Conservation (phyloP, 495 filamentous ascomycete species). For the Paragyromitra xinjiangensis region DNA sequence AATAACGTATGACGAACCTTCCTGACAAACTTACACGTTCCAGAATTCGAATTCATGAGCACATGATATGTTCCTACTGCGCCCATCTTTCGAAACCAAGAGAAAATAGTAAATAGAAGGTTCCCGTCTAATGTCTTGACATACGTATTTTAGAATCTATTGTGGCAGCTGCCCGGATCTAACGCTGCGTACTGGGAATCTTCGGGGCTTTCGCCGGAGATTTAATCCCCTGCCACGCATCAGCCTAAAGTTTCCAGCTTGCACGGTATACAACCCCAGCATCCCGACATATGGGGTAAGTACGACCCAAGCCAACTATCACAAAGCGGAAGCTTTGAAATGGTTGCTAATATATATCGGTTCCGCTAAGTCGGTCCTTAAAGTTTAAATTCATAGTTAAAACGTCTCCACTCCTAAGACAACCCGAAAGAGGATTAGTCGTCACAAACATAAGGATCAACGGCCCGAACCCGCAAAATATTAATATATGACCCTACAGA, state of each 20-base stretch:
- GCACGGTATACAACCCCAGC: conserved; percentile 4
- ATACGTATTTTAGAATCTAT: neutral
- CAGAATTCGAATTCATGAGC: neutral
- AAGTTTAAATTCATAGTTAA: conserved; percentile 25
- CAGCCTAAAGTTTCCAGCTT: conserved; percentile 23
- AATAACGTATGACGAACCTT: neutral
- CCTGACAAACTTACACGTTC: neutral
- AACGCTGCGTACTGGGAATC: neutral
- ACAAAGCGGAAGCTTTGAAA: conserved; percentile 8
- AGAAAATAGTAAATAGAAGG: neutral
- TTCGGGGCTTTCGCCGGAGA: conserved; percentile 27
- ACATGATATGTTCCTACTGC: neutral
- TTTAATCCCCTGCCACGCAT: conserved; percentile 22
- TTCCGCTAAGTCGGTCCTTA: conserved; percentile 9
- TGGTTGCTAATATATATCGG: conserved; percentile 20
- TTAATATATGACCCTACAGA: conserved; percentile 38
- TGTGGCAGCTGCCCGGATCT: neutral
- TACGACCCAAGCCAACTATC: conserved; percentile 4
- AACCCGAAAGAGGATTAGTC: conserved; percentile 31
- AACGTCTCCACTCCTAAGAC: neutral
- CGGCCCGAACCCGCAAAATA: conserved; percentile 36
- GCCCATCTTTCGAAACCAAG: neutral
- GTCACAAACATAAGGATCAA: conserved; percentile 13
- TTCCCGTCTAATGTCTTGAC: neutral
- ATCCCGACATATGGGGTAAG: conserved; percentile 15